A percentile compares a stretch with the other conserved stretches of the same genome.
These are phyloP conservation scores for Phaffomyces thermotolerans DNA, from an alignment of 805 yeast genomes.

Conservation along the genomic window DNA sequence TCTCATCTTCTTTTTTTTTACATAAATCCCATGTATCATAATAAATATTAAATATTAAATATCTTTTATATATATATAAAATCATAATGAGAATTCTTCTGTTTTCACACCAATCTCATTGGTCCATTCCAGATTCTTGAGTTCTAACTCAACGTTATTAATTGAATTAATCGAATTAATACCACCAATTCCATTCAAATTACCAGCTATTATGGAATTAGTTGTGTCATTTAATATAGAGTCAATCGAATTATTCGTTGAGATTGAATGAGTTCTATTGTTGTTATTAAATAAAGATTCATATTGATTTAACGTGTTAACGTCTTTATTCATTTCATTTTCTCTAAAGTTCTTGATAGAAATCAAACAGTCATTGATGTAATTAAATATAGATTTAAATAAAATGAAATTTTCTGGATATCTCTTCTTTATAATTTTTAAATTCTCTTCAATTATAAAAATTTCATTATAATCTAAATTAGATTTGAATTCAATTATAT, in stretches of 20 bases:
- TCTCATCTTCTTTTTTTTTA: no score
- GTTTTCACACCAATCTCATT: conserved; percentile 6
- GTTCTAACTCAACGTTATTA: background rate
- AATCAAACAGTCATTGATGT: conserved; percentile 1
- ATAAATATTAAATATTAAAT: background rate
- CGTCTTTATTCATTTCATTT: background rate
- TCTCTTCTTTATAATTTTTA: conserved; percentile 17
- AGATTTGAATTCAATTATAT: conserved; percentile 10
- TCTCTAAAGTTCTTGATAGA: conserved; percentile 1
- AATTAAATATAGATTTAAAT: conserved; percentile 14
- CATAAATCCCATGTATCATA: background rate
- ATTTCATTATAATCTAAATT: conserved; percentile 6
- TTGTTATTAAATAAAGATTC: conserved; percentile 5
- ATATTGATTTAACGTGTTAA: background rate
- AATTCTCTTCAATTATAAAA: conserved; percentile 11
- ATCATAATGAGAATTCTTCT: conserved; percentile 5
- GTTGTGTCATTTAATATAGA: conserved; percentile 2
- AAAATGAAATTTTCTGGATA: conserved; percentile 23
- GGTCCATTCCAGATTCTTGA: conserved; percentile 6
- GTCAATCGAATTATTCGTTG: conserved; percentile 4
- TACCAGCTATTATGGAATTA: no score
- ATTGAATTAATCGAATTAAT: no score
- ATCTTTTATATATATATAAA: background rate
- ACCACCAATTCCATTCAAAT: no score
- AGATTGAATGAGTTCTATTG: conserved; percentile 3